phyloP scores from a whole-genome alignment of 768 basidiomycete species.

The Multifurca ochricompacta region DNA sequence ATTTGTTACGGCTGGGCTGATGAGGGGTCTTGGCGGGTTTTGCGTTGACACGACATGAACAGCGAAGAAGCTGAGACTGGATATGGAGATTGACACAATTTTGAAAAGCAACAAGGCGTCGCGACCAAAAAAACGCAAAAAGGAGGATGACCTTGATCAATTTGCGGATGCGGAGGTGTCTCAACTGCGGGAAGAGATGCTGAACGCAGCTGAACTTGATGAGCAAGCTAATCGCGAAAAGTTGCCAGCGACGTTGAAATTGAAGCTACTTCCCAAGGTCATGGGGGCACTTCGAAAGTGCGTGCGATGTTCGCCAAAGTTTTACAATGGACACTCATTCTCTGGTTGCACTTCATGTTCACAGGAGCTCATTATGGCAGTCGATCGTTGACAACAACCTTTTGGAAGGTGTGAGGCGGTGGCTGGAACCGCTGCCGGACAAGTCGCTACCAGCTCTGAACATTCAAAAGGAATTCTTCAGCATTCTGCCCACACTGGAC shows the following conservation, averaged over 20 bases:
- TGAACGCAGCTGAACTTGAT: conserved; percentile 78
- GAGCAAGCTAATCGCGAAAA: conserved; percentile 71
- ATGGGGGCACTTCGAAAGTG: conserved; percentile 92
- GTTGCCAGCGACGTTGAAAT: conserved; percentile 76
- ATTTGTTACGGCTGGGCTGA: not conserved
- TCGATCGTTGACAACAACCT: conserved; percentile 95
- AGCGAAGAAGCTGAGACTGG: conserved; percentile 74
- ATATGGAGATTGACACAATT: conserved; percentile 82
- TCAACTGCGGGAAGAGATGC: conserved; percentile 83
- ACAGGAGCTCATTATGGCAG: conserved; percentile 75
- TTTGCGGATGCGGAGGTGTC: conserved; percentile 90
- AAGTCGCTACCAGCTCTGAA: conserved; percentile 89
- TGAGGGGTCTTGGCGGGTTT: not conserved
- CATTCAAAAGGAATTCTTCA: conserved; percentile 90
- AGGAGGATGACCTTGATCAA: conserved; percentile 78
- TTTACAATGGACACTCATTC: not conserved
- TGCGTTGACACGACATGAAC: conserved; percentile 10
- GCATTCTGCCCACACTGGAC: conserved; percentile 78
- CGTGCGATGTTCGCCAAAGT: conserved; percentile 24
- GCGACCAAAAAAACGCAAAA: conserved; percentile 61
- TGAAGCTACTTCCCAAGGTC: conserved; percentile 78
- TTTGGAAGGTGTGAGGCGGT: conserved; percentile 78
- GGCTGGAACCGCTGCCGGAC: conserved; percentile 93
- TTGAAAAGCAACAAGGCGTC: conserved; percentile 70
- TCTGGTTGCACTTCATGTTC: conserved; percentile 13